phyloP scores from a whole-genome alignment of 78 protist genomes.

The Dictyostelium capitatum region DNA sequence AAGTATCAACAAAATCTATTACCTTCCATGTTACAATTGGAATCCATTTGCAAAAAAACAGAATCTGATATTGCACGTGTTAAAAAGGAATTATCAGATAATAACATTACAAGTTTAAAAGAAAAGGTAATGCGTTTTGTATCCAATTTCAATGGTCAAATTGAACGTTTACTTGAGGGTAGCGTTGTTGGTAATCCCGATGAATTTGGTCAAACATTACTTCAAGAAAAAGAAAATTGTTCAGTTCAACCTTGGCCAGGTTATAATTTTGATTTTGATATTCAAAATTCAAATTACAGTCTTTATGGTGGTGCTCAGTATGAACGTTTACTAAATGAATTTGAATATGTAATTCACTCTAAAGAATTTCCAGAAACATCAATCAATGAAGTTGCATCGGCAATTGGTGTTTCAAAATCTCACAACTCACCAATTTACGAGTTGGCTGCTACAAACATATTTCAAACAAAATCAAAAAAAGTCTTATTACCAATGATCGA shows the following conservation, averaged over 20 bases:
- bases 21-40: constrained; percentile 76
- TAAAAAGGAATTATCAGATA: constrained; percentile 66
- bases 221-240: constrained; percentile 56
- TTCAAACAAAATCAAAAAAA: constrained; percentile 81
- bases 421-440: constrained; percentile 87
- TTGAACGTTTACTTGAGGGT: constrained; percentile 79
- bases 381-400: constrained; percentile 87
- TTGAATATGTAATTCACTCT: constrained; percentile 86
- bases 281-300: constrained; percentile 64
- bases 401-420: constrained; percentile 82
- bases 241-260: constrained; percentile 78
- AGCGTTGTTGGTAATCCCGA: constrained; percentile 86
- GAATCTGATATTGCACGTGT: constrained; percentile 70
- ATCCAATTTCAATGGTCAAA: constrained; percentile 46
- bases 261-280: constrained; percentile 70
- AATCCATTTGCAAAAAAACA: constrained; percentile 54
- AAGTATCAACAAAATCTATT: constrained; percentile 67
- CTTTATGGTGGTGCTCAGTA: constrained; percentile 90
- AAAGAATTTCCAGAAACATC: constrained; percentile 89
- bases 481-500: constrained; percentile 77
- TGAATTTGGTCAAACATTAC: constrained; percentile 80
- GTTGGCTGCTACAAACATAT: constrained; percentile 81
- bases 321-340: constrained; percentile 85
- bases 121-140: constrained; percentile 58
- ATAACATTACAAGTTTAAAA: constrained; percentile 33